Evolutionary conservation across 148 eudicot species (phyloP).

Genomic region (Chenopodium album): DNA sequence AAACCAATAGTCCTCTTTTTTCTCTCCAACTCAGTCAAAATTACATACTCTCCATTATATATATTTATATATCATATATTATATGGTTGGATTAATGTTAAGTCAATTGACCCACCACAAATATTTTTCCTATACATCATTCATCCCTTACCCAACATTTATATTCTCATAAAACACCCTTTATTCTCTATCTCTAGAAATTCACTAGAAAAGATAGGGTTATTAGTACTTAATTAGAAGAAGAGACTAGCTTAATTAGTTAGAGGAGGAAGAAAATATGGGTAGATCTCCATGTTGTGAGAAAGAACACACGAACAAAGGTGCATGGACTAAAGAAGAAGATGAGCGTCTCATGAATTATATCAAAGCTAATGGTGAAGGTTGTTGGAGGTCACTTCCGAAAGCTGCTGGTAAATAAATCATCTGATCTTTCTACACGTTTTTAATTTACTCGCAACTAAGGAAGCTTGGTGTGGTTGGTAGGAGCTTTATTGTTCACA

Average conservation of each 20-base stretch:
- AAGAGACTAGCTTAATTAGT: neutral
- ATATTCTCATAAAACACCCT: constrained; percentile 20
- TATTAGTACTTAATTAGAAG: neutral
- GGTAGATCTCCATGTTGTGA: constrained; percentile 55
- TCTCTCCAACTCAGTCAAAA: constrained; percentile 39
- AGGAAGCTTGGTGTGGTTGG: no score
- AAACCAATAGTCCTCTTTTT: constrained; percentile 26
- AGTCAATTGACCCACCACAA: constrained; percentile 27
- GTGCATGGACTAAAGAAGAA: constrained; percentile 62
- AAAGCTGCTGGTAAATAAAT: constrained; percentile 41
- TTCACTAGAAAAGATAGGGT: neutral
- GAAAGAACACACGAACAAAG: constrained; percentile 54
- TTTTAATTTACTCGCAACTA: neutral
- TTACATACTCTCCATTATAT: neutral
- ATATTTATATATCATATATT: neutral
- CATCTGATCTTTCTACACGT: neutral
- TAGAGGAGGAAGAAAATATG: constrained; percentile 9
- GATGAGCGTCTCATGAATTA: constrained; percentile 46
- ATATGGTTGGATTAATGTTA: constrained; percentile 20
- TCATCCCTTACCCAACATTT: constrained; percentile 16
- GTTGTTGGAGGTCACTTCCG: constrained; percentile 59
- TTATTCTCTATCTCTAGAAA: neutral
- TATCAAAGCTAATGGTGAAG: constrained; percentile 53
- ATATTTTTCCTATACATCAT: neutral
- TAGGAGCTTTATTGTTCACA: no score